Conservation (phyloP, 83 land plant species). For the Thuja plicata region DNA sequence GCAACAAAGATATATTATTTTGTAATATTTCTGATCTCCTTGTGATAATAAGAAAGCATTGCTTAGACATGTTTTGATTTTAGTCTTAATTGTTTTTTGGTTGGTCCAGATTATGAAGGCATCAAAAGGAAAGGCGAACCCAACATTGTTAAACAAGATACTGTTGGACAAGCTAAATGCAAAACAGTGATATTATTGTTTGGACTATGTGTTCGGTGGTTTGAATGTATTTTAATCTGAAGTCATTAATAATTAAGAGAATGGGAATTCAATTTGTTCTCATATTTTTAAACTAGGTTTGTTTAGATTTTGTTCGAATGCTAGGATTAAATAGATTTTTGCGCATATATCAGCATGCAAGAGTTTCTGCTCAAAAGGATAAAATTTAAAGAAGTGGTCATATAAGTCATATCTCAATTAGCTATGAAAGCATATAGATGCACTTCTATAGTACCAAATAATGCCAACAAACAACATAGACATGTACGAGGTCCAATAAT, state of each 20-base stretch:
- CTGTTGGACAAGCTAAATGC: conserved; percentile 68
- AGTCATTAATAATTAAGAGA: neutral
- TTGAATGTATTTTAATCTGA: neutral
- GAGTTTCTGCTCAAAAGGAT: neutral
- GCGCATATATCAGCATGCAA: neutral
- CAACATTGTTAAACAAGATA: conserved; percentile 67
- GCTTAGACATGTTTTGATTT: neutral
- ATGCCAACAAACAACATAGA: neutral
- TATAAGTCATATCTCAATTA: neutral
- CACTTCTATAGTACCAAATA: neutral
- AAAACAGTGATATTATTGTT: conserved; percentile 21
- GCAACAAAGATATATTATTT: neutral
- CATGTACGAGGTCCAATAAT: neutral
- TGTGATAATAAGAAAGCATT: too few relatives aligned
- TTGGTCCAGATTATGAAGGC: conserved; percentile 68
- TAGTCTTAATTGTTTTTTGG: neutral
- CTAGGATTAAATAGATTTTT: neutral
- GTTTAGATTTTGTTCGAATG: neutral
- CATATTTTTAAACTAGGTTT: neutral
- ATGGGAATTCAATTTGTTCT: neutral
- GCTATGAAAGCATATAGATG: neutral
- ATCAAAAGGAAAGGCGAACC: conserved; percentile 82
- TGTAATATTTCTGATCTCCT: neutral
- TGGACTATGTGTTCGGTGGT: neutral
- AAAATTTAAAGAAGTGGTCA: neutral